Evolutionary conservation across 202 grass and related monocot genomes (phyloP), one percentile per base, ranked within the genome.

Genomic region (Elaeis oleifera): DNA sequence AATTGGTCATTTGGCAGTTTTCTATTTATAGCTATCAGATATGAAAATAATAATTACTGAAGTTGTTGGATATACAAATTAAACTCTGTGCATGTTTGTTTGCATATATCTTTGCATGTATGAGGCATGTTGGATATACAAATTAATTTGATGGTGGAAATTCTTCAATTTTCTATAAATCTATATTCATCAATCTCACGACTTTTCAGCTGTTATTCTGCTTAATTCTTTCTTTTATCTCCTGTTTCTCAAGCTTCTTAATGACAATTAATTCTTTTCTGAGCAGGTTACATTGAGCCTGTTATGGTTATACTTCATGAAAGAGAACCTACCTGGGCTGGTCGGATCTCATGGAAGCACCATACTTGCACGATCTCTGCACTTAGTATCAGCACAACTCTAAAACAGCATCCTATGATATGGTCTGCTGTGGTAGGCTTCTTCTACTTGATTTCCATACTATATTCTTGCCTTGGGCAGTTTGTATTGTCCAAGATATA

Each of bases 221-320:
- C 36, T 44, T 44, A 44, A 44, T 13, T 44, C 32, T 54, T 26
- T 2, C 48, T 54, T 32, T 53, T 54, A 16, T 54, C 9, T 67
- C 53, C 51, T n/a, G 18, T 22, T 50, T 58, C 5, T 21, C 16
- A 24, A 59, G 27, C n/a, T 25, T 24, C 23, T 70, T 66, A 19
- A 67, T 58, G 19, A 16, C 15, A 61, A 57, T 44, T 69, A 31
- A 29, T 76, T 31, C 36, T 62, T 79, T 67, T 60, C 18, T 54
- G 27, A 25, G 29, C 70, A 96, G 87, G 92, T 83, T 96, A 96
- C 75, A 96, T 96, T 25, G 92, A 96, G 61, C 92, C 91, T 61
- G 92, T 96, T 56, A 64, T 96, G 81, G 87, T 96, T 19, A 84
- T 96, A 79, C 71, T 96, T 70, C 91, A 91, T 81, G 87, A 91